Base-by-base conservation (phyloP, 345 rosid species). In the Crucihimalaya himalaica region DNA sequence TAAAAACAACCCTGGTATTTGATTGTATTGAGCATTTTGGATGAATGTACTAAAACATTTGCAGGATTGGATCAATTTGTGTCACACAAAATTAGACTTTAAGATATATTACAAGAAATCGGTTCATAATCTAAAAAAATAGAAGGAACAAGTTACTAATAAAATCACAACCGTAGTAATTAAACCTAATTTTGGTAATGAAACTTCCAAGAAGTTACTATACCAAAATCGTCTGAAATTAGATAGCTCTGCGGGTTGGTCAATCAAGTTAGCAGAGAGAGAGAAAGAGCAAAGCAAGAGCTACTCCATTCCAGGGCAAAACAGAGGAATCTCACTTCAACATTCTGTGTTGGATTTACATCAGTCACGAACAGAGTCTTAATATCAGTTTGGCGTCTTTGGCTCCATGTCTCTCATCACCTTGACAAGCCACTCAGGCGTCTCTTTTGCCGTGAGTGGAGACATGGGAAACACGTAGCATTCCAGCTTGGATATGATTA, bases 281-380 rank as follows among this genome's bases (percentile, higher is more conserved):
- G 19, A 18, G n/a, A n/a, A n/a, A n/a, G 55, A 46, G 39, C 57
- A 48, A 15, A 9, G 1, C 32, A 64, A 46, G 68, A 50, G n/a
- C 35, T 21, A 51, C n/a, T 51, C 11, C 52, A 16, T 67, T 19
- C 35, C n/a, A 52, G 1, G 5, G 66, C 65, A 70, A 70, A 70
- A 2, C 56, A 70, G 56, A 45, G 74, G n/a, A 43, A 57, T 69
- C 20, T 43, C n/a, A 64, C 64, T 40, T 68, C 1, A 68, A n/a
- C 28, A 12, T 16, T 19, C 27, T 40, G 39, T 5, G 3, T 29
- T 5, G 31, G 52, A 4, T 29, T 56, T 9, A 68, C 52, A 43
- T 68, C 63, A 27, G 40, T 68, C 6, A 7, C 23, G 15, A 8
- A 12, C 9, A 28, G 28, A 4, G 14, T 11, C 54, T 12, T 68